Evolutionary conservation across 2,329 filamentous ascomycete genomes (phyloP).

Genomic region (Ceratocystis harringtonii): DNA sequence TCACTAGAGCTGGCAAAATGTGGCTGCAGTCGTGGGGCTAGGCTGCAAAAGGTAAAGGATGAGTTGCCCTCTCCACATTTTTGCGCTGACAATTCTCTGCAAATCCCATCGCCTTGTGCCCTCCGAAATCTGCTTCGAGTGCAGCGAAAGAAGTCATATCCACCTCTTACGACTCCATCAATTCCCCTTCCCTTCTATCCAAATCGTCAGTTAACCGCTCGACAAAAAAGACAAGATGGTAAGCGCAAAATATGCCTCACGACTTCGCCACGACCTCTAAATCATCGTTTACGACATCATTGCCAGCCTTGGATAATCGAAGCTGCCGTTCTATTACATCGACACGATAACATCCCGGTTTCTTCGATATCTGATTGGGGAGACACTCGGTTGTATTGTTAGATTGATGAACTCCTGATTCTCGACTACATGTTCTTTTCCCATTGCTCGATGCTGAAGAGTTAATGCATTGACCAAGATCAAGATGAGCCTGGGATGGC

Average conservation of each 20-base stretch:
- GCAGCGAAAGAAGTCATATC: slow-evolving; percentile 17
- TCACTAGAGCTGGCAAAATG: slow-evolving; percentile 10
- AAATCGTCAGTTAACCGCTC: slow-evolving; percentile 17
- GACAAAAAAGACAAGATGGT: slow-evolving; percentile 47
- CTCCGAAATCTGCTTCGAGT: slow-evolving; percentile 15
- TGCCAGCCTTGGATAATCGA: slow-evolving; percentile 8
- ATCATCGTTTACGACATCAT: slow-evolving; percentile 9
- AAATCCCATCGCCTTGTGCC: slow-evolving; percentile 15
- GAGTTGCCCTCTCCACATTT: slow-evolving; percentile 13
- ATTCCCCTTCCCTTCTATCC: slow-evolving; percentile 16
- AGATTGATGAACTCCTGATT: neutral
- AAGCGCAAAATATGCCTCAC: slow-evolving; percentile 28
- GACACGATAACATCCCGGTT: neutral
- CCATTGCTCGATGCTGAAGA: neutral
- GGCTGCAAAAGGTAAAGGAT: slow-evolving; percentile 8
- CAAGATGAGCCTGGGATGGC: neutral
- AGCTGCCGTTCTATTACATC: neutral
- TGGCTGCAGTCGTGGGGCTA: slow-evolving; percentile 5
- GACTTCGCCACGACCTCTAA: neutral
- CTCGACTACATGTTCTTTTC: neutral
- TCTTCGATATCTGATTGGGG: neutral
- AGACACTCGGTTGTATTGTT: neutral
- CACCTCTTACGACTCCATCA: slow-evolving; percentile 16
- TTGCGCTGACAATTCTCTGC: slow-evolving; percentile 11
- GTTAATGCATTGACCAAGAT: neutral